phyloP scores from a whole-genome alignment of 2,329 filamentous ascomycete genomes.

The Fusarium compactum region DNA sequence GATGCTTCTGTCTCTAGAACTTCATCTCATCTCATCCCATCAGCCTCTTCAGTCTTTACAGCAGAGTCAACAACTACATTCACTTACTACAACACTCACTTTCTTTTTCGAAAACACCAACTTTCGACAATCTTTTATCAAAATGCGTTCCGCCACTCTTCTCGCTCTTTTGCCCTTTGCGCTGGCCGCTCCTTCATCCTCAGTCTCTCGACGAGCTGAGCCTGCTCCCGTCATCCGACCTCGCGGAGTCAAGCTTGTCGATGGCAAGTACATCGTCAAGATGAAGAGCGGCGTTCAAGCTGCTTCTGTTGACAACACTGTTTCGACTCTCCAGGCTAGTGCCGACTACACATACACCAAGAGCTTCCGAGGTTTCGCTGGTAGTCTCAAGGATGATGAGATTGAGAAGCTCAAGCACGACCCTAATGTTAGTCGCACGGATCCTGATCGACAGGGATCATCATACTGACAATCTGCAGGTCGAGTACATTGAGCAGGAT shows the following conservation, averaged over 20 bases:
- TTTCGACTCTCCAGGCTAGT: constrained; percentile 48
- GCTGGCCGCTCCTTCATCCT: constrained; percentile 46
- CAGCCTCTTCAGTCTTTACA: constrained; percentile 31
- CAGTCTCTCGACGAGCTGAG: constrained; percentile 45
- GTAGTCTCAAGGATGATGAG: constrained; percentile 44
- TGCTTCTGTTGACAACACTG: constrained; percentile 42
- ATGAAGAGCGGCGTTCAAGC: constrained; percentile 46
- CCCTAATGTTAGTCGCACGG: constrained; percentile 39
- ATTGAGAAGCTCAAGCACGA: constrained; percentile 45
- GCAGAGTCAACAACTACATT: constrained; percentile 15
- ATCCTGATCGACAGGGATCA: too few relatives aligned
- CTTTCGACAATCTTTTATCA: constrained; percentile 33
- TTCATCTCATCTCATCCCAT: constrained; percentile 25
- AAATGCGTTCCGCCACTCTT: constrained; percentile 51
- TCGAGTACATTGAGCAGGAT: constrained; percentile 57
- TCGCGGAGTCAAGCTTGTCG: constrained; percentile 48
- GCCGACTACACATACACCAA: constrained; percentile 49
- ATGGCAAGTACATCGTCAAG: constrained; percentile 56
- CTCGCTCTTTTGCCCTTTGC: constrained; percentile 51
- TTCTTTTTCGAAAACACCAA: constrained; percentile 7
- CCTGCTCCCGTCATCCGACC: constrained; percentile 53
- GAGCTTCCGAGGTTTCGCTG: constrained; percentile 48
- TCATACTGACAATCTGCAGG: constrained; percentile 32
- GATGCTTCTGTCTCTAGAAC: constrained; percentile 6
- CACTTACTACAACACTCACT: constrained; percentile 21